Conservation (phyloP, 257 asterid species). For the Solanum clarkiae region DNA sequence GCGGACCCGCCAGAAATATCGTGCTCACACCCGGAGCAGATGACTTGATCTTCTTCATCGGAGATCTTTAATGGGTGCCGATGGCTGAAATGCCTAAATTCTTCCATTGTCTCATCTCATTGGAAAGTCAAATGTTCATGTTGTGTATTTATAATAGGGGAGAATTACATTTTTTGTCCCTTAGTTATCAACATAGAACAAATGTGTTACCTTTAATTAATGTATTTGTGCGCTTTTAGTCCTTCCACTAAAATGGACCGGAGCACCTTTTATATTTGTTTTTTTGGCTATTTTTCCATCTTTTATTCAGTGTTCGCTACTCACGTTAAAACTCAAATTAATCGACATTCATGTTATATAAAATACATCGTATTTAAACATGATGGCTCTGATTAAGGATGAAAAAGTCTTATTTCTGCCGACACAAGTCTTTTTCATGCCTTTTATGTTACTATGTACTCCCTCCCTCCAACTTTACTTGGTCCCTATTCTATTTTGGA, state of each 20-base stretch:
- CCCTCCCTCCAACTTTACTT: too few species aligned
- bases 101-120: neutral
- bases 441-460: neutral
- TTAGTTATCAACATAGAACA: neutral
- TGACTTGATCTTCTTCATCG: neutral
- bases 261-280: neutral
- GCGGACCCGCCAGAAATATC: neutral
- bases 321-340: neutral
- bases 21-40: slow-evolving; percentile 28
- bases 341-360: neutral
- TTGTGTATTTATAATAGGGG: neutral
- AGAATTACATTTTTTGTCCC: neutral
- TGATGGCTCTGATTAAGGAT: neutral
- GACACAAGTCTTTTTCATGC: neutral
- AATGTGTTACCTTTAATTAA: neutral
- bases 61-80: slow-evolving; percentile 12
- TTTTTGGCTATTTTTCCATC: neutral
- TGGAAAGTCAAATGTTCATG: neutral
- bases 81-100: slow-evolving; percentile 15
- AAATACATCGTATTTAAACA: neutral
- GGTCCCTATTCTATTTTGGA: too few species aligned
- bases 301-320: too few species aligned
- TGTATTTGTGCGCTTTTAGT: neutral
- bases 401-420: neutral
- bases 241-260: neutral